Evolutionary conservation across 208 protist genomes (phyloP).

Genomic region (Leishmania tropica): DNA sequence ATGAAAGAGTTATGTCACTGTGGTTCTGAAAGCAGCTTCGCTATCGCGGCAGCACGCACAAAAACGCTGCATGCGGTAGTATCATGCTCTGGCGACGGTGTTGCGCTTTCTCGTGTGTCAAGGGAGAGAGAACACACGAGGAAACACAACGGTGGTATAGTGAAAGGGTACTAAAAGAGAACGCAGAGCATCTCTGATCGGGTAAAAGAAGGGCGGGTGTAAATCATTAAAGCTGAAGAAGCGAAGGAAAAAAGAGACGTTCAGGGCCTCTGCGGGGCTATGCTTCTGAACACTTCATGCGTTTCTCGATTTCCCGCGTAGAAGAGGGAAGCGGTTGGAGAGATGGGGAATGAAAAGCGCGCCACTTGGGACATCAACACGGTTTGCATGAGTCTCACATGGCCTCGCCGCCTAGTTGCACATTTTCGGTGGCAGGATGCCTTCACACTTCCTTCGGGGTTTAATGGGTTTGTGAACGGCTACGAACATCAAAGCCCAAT

Average conservation of each 20-base stretch:
- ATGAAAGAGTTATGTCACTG: background rate
- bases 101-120: background rate
- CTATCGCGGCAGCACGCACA: background rate
- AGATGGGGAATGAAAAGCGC: background rate
- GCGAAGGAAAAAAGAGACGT: slow-evolving; percentile 1
- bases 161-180: background rate
- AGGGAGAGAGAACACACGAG: background rate
- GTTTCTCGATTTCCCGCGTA: background rate
- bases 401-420: background rate
- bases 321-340: background rate
- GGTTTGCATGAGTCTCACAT: background rate
- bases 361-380: background rate
- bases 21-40: background rate
- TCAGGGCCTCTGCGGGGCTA: background rate
- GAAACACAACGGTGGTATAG: background rate
- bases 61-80: background rate
- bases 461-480: background rate
- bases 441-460: background rate
- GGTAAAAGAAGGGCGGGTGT: slow-evolving; percentile 8
- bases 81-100: background rate
- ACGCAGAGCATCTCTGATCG: background rate
- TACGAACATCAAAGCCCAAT: background rate
- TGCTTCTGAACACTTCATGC: background rate
- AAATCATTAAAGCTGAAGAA: background rate
- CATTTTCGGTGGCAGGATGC: background rate